A percentile compares a stretch with the other conserved stretches of the same genome.
Conservation (phyloP, 2,329 filamentous ascomycete genomes). For the Pseudogymnoascus sp. region DNA sequence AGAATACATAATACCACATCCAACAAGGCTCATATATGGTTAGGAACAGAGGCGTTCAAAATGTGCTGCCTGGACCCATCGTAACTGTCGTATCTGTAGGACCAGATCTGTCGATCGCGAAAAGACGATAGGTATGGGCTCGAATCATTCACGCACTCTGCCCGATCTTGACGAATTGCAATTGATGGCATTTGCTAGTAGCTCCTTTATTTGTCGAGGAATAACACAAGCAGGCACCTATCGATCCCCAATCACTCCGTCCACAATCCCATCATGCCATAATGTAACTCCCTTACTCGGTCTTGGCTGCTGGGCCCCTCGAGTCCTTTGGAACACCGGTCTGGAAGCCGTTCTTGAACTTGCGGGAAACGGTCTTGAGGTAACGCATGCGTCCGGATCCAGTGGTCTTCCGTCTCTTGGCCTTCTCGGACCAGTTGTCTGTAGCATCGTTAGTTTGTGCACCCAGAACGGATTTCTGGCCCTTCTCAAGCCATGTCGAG, state of each 20-base stretch:
- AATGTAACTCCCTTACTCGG: constrained; percentile 32
- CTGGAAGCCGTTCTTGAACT: constrained; percentile 98
- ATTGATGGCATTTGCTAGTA: constrained; percentile 28
- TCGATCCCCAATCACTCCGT: constrained; percentile 28
- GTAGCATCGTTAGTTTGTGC: constrained; percentile 22
- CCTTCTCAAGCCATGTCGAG: constrained; percentile 20
- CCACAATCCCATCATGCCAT: constrained; percentile 24
- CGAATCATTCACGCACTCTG: constrained; percentile 5
- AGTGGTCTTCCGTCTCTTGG: constrained; percentile 99
- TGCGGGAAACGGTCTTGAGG: constrained; percentile 84
- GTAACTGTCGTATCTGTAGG: neutral
- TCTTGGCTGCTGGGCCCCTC: constrained; percentile 48
- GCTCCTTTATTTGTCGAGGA: constrained; percentile 22
- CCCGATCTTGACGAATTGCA: constrained; percentile 16
- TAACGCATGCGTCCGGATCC: constrained; percentile 94
- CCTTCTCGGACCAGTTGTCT: constrained; percentile 99
- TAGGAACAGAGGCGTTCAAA: neutral
- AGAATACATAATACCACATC: constrained; percentile 7
- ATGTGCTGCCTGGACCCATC: neutral
- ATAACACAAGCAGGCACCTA: constrained; percentile 24
- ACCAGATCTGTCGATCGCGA: neutral
- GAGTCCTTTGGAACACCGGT: constrained; percentile 77
- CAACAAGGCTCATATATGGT: neutral
- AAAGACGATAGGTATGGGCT: neutral
- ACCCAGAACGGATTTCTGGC: constrained; percentile 25